These are phyloP conservation scores for Tolypocladium album DNA, from an alignment of 2,329 filamentous ascomycete species.

Conservation along the genomic window DNA sequence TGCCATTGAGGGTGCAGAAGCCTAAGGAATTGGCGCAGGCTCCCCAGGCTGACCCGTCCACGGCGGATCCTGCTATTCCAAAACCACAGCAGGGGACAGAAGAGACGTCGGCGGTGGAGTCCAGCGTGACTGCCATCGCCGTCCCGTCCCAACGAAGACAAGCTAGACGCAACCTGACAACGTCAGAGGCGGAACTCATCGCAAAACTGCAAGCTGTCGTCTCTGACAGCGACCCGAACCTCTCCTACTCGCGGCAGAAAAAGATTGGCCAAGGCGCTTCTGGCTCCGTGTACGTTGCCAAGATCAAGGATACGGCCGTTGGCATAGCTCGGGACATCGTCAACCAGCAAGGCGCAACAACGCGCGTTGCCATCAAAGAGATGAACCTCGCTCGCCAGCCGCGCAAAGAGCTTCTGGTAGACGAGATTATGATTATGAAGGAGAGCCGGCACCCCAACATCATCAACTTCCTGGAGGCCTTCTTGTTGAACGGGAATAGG, in stretches of 20 bases:
- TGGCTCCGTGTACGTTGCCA: constrained; percentile 94
- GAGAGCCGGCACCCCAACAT: constrained; percentile 97
- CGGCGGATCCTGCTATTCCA: background rate
- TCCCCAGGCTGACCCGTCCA: background rate
- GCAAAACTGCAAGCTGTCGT: constrained; percentile 87
- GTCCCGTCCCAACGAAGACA: constrained; percentile 72
- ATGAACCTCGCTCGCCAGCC: constrained; percentile 98
- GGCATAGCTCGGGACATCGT: constrained; percentile 74
- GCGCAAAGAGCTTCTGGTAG: constrained; percentile 95
- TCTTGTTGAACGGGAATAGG: constrained; percentile 84
- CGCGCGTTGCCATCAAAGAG: constrained; percentile 96
- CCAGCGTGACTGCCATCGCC: constrained; percentile 49
- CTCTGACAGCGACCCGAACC: constrained; percentile 85
- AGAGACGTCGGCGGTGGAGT: constrained; percentile 31
- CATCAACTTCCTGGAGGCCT: constrained; percentile 96
- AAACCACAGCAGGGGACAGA: constrained; percentile 8
- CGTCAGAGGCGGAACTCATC: constrained; percentile 97
- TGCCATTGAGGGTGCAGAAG: background rate
- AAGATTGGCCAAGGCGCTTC: constrained; percentile 99
- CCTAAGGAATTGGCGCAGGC: background rate
- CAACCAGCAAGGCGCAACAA: constrained; percentile 66
- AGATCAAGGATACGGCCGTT: constrained; percentile 76
- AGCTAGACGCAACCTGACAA: constrained; percentile 55
- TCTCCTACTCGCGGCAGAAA: constrained; percentile 98
- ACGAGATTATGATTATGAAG: constrained; percentile 99